Percentiles rank a stretch among this genome's conserved stretches.
Conservation (phyloP, 768 basidiomycete species). For the Leccinum aurantiacum region DNA sequence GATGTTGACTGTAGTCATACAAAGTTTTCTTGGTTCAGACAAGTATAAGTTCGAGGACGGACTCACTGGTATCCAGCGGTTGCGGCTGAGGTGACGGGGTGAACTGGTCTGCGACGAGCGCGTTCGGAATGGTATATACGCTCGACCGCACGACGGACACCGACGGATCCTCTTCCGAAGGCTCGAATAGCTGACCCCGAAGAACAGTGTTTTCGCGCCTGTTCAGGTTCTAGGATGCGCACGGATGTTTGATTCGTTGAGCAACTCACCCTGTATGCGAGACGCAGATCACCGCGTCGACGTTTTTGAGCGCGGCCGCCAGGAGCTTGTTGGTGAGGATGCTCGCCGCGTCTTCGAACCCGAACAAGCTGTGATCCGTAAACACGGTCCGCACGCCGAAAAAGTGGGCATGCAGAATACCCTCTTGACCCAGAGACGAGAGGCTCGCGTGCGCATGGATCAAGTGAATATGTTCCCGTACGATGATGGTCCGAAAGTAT, state of each 20-base stretch:
- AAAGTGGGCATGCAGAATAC: slow-evolving; percentile 82
- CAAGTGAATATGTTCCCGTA: slow-evolving; percentile 82
- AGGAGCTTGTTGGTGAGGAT: slow-evolving; percentile 97
- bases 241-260: neutral
- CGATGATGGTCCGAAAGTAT: slow-evolving; percentile 83
- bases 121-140: slow-evolving; percentile 93
- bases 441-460: slow-evolving; percentile 93
- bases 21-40: neutral
- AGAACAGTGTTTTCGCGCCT: slow-evolving; percentile 98
- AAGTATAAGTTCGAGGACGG: neutral
- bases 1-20: slow-evolving; percentile 67
- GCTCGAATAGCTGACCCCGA: slow-evolving; percentile 73
- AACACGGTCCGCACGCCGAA: slow-evolving; percentile 90
- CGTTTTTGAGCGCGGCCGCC: slow-evolving; percentile 80
- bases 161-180: slow-evolving; percentile 41
- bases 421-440: slow-evolving; percentile 90
- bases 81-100: slow-evolving; percentile 52
- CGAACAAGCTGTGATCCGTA: slow-evolving; percentile 96
- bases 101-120: slow-evolving; percentile 86
- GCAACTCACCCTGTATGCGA: slow-evolving; percentile 86
- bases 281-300: slow-evolving; percentile 94
- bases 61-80: slow-evolving; percentile 55
- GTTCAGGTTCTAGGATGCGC: neutral
- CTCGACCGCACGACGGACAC: slow-evolving; percentile 49
- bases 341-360: slow-evolving; percentile 95